Base-by-base conservation (phyloP, 176 grass and related monocot species). In the Triticum timopheevii region DNA sequence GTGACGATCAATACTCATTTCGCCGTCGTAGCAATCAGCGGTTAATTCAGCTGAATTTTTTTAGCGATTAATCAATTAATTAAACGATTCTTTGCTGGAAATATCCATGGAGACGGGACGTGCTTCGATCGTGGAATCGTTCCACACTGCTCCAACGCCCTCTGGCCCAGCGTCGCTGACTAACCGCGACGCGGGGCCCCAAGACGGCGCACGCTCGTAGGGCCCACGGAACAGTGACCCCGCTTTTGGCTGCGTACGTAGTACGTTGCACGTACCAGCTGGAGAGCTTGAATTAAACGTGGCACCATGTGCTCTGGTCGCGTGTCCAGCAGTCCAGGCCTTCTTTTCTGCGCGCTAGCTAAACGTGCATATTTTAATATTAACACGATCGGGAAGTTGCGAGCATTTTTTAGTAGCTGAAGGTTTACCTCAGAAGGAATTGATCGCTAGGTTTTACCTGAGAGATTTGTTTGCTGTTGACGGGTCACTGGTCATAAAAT, bases 231-330 rank as follows among this genome's bases (percentile, higher is more conserved):
- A 34, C 84, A 87, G 66, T 36, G 66, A 36, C 66, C 0, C 19
- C 1, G 17, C 42, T 65, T 47, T 42, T 4, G 35, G 16, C 54
- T n/a, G 52, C 3, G 71, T 35, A 78, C n/a, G 15, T 24, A 22
- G 39, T 39, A 45, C 12, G 40, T 73, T 2, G 54, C 54, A 20
- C 7, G 54, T 58, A 54, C 16, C 61, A 58, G 7, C 7, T 8
- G 35, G 13, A 7, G 1, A 2, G 1, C 71, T 67, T 90, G 78
- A 69, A 40, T 17, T 36, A 69, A 73, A 83, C 89, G 80, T 73
- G 73, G 50, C 88, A 40, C 40, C 79, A 79, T 78, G 89, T 83
- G 80, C 65, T 65, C 10, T 77, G 49, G 79, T 24, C 68, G 31
- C 31, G 63, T 19, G 16, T 62, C 83, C 52, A 19, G 2, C 54